Percentiles rank a stretch among this genome's conserved stretches.
phyloP scores from a whole-genome alignment of 2,329 filamentous ascomycete species.

The Calonectria ilicicola region DNA sequence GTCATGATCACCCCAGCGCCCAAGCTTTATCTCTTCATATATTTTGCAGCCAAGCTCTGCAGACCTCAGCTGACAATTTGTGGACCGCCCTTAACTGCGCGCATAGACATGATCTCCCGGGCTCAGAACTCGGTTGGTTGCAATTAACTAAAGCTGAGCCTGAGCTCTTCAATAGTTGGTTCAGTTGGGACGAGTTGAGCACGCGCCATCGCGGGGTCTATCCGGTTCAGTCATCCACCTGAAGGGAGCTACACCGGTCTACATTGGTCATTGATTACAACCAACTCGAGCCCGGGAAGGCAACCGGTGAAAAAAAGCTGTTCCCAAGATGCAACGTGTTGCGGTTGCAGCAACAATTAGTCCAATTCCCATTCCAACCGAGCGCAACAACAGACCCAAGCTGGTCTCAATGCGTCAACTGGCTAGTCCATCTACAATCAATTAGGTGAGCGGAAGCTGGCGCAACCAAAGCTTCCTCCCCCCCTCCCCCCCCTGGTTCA shows the following conservation, averaged over 20 bases:
- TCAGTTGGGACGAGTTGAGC: not conserved
- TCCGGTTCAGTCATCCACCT: slow-evolving; percentile 3
- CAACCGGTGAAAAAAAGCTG: not conserved
- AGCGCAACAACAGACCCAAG: not conserved
- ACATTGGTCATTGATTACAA: not conserved
- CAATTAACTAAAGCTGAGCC: not conserved
- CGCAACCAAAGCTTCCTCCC: not conserved
- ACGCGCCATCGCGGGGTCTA: slow-evolving; percentile 9
- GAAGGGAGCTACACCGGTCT: not conserved
- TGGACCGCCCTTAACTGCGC: slow-evolving; percentile 1
- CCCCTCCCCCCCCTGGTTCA: not conserved
- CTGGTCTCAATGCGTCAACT: not conserved
- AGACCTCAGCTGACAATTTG: slow-evolving; percentile 19
- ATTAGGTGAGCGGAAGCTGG: not conserved
- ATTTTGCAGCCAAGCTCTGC: slow-evolving; percentile 23
- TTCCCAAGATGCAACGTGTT: not conserved
- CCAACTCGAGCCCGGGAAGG: not conserved
- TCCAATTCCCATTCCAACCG: not conserved
- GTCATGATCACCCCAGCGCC: slow-evolving; percentile 26
- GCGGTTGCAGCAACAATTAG: not conserved
- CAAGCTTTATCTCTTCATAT: slow-evolving; percentile 16
- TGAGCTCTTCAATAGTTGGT: not conserved
- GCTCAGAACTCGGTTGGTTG: slow-evolving; percentile 3
- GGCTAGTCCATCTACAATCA: slow-evolving; percentile 1
- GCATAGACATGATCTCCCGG: slow-evolving; percentile 12